Percentiles rank a stretch among this genome's conserved stretches.
Evolutionary conservation across 164 flowering plant species (phyloP).

Genomic region (Umbellularia californica): DNA sequence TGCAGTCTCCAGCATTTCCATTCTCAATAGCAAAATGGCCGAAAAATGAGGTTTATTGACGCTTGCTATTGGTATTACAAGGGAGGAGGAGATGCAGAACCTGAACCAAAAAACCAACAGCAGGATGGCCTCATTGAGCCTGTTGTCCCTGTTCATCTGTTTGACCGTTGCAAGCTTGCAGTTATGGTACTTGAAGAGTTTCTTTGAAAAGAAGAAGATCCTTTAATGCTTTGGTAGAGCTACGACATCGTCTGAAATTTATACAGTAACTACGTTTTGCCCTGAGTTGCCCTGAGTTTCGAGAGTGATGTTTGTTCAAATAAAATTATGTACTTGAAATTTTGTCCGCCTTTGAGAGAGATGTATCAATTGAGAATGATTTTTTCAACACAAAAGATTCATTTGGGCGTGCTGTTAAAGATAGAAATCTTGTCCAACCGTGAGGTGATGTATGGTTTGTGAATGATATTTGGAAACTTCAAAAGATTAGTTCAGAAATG

Average conservation of each 20-base stretch:
- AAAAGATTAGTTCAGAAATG: constrained; percentile 1
- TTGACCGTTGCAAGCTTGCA: constrained; percentile 68
- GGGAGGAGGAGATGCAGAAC: constrained; percentile 58
- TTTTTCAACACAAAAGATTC: too few species aligned
- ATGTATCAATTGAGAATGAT: too few species aligned
- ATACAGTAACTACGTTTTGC: too few species aligned
- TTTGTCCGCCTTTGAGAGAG: too few species aligned
- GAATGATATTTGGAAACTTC: background rate
- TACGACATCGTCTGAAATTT: too few species aligned
- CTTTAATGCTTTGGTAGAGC: constrained; percentile 22
- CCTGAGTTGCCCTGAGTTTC: too few species aligned
- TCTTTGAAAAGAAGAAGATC: constrained; percentile 81
- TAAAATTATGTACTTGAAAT: too few species aligned
- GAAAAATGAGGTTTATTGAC: background rate
- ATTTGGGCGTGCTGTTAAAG: too few species aligned
- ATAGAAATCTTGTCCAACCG: too few species aligned
- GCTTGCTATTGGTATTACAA: background rate
- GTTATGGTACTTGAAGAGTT: constrained; percentile 77
- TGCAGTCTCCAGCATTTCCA: background rate
- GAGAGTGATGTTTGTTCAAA: too few species aligned
- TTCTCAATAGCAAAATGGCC: too few species aligned
- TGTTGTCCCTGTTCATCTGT: constrained; percentile 57
- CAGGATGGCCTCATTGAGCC: constrained; percentile 55
- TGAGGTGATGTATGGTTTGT: background rate
- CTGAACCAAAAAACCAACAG: constrained; percentile 57